Conservation (phyloP, 225 moss, liverwort and hornwort species). For the Rhytidiadelphus loreus region DNA sequence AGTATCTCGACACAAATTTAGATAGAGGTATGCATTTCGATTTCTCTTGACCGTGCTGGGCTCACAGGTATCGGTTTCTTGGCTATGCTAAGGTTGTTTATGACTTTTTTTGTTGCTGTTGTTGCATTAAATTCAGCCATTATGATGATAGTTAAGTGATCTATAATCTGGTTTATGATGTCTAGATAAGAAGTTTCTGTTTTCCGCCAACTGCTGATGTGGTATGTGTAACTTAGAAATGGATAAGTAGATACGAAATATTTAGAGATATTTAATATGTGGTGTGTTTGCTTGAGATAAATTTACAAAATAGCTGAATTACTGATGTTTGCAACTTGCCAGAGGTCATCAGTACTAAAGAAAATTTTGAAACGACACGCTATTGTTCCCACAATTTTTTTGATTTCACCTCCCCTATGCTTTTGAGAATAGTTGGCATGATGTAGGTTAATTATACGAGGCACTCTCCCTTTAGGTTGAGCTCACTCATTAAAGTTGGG, state of each 20-base stretch:
- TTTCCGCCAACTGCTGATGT: not conserved
- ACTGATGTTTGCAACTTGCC: not conserved
- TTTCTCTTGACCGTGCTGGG: not conserved
- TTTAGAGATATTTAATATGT: not conserved
- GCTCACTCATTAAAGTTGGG: not conserved
- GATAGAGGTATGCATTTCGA: constrained; percentile 64
- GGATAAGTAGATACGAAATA: not conserved
- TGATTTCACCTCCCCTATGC: not conserved
- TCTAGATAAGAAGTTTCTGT: not conserved
- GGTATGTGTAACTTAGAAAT: not conserved
- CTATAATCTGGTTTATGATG: not conserved
- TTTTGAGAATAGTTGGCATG: not conserved
- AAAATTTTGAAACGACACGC: not conserved
- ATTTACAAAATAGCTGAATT: not conserved
- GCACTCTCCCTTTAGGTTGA: not conserved
- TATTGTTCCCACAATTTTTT: not conserved
- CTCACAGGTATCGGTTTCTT: not conserved
- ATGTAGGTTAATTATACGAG: not conserved
- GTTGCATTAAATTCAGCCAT: not conserved
- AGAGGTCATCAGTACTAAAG: not conserved
- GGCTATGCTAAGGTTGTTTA: not conserved
- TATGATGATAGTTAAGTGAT: not conserved
- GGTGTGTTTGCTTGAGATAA: not conserved
- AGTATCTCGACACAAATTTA: constrained; percentile 60
- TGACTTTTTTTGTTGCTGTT: not conserved